Conservation (phyloP, 129 eudicot species). For the Tanacetum coccineum region DNA sequence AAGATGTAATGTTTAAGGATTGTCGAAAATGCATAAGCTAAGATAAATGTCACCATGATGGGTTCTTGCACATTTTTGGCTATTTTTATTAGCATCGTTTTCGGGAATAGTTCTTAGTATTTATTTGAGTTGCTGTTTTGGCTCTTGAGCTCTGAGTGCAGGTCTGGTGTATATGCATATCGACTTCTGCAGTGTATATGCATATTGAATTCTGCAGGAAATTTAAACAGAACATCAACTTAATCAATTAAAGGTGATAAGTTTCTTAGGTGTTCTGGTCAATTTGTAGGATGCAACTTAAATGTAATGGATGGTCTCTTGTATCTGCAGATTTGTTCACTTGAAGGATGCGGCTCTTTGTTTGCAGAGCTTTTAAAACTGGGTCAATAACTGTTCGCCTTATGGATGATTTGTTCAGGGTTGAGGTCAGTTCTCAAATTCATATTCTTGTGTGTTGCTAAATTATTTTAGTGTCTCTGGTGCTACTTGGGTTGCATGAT, state of each 20-base stretch:
- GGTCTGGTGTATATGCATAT: too few species aligned
- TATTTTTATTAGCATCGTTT: background rate
- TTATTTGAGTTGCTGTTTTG: background rate
- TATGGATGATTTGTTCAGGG: background rate
- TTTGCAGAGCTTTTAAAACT: background rate
- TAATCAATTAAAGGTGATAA: background rate
- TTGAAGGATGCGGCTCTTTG: background rate
- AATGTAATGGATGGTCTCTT: background rate
- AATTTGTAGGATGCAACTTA: background rate
- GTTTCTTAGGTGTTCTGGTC: background rate
- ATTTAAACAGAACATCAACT: background rate
- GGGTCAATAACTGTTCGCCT: background rate
- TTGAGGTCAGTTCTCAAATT: background rate
- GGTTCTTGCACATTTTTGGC: background rate
- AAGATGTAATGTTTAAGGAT: slow-evolving; percentile 15
- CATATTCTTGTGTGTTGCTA: background rate
- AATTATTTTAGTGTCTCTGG: background rate
- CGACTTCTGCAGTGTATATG: too few species aligned
- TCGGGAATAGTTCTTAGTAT: background rate
- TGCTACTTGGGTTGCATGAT: background rate
- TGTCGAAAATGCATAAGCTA: background rate
- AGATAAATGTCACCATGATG: background rate
- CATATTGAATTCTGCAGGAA: background rate
- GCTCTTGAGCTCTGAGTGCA: background rate
- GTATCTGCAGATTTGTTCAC: background rate